phyloP scores from a whole-genome alignment of 2,329 filamentous ascomycete genomes.

The Penicillium sp. region DNA sequence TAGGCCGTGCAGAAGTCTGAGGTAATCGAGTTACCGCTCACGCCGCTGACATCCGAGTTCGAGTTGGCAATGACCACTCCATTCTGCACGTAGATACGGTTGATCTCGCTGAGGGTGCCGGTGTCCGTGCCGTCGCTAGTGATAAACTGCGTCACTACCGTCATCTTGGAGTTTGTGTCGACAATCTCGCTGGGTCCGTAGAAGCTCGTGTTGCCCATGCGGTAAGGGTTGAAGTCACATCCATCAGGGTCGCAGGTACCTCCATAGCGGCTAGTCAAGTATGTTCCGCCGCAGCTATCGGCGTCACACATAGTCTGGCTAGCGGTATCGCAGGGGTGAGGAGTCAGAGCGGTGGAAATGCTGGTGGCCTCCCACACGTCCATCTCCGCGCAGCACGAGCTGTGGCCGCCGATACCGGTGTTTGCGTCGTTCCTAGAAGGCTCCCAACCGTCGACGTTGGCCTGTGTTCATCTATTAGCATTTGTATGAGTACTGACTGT shows the following conservation, averaged over 20 bases:
- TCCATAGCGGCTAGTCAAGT: slow-evolving; percentile 55
- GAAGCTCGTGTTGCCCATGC: slow-evolving; percentile 63
- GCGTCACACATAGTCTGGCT: slow-evolving; percentile 54
- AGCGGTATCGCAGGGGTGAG: slow-evolving; percentile 60
- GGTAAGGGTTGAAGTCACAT: slow-evolving; percentile 70
- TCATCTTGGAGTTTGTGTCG: slow-evolving; percentile 60
- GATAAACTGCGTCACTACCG: slow-evolving; percentile 68
- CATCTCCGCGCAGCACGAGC: slow-evolving; percentile 68
- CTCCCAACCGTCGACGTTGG: slow-evolving; percentile 56
- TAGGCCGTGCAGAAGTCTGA: slow-evolving; percentile 57
- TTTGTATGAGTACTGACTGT: too few relatives aligned
- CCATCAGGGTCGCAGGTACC: slow-evolving; percentile 68
- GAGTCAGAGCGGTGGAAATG: slow-evolving; percentile 63
- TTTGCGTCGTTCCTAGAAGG: slow-evolving; percentile 56
- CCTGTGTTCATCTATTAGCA: slow-evolving; percentile 28
- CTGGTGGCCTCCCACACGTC: slow-evolving; percentile 71
- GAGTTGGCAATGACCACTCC: slow-evolving; percentile 61
- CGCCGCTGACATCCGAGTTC: slow-evolving; percentile 45
- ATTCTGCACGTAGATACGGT: slow-evolving; percentile 65
- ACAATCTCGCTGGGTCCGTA: slow-evolving; percentile 61
- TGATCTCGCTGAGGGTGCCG: slow-evolving; percentile 60
- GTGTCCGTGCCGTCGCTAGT: slow-evolving; percentile 50
- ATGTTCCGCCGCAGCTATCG: slow-evolving; percentile 54
- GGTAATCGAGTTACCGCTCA: slow-evolving; percentile 56
- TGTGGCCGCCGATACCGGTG: slow-evolving; percentile 53